phyloP scores from a whole-genome alignment of 371 early-diverging fungal genomes.

The Apophysomyces elegans region DNA sequence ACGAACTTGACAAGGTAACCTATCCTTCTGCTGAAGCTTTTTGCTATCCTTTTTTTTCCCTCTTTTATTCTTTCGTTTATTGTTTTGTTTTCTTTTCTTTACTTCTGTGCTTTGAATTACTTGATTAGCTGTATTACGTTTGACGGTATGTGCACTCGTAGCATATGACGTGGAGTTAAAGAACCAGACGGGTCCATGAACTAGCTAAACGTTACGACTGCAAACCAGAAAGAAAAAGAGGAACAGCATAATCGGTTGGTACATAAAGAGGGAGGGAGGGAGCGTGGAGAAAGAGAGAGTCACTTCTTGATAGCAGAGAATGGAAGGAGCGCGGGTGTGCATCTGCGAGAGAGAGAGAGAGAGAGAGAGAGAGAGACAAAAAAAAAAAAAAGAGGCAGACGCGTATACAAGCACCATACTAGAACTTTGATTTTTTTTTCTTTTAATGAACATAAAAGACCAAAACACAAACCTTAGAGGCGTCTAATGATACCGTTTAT shows the following conservation, averaged over 20 bases:
- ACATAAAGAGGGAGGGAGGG: not conserved
- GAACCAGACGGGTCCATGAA: not conserved
- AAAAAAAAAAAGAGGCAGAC: not conserved
- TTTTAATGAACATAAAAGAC: slow-evolving; percentile 15
- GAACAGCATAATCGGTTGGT: not conserved
- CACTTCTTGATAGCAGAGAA: not conserved
- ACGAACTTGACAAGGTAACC: slow-evolving; percentile 72
- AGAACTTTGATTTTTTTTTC: slow-evolving; percentile 7
- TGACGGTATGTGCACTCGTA: not conserved
- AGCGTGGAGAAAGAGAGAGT: not conserved
- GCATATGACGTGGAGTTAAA: not conserved
- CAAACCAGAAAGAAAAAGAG: not conserved
- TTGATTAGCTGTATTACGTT: not conserved
- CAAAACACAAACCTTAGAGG: slow-evolving; percentile 5
- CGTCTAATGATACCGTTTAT: slow-evolving; percentile 15
- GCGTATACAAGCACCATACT: not conserved
- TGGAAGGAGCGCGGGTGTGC: not conserved
- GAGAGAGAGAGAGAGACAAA: too few relatives aligned
- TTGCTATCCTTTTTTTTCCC: not conserved
- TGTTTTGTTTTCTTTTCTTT: slow-evolving; percentile 13
- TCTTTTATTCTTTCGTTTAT: slow-evolving; percentile 2
- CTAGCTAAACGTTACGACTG: not conserved
- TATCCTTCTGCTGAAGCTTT: slow-evolving; percentile 15
- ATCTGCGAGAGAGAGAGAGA: not conserved
- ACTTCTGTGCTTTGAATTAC: slow-evolving; percentile 8